Evolutionary conservation across 352 stramenopile species (phyloP).

Genomic region (Phytophthora podocarpi): DNA sequence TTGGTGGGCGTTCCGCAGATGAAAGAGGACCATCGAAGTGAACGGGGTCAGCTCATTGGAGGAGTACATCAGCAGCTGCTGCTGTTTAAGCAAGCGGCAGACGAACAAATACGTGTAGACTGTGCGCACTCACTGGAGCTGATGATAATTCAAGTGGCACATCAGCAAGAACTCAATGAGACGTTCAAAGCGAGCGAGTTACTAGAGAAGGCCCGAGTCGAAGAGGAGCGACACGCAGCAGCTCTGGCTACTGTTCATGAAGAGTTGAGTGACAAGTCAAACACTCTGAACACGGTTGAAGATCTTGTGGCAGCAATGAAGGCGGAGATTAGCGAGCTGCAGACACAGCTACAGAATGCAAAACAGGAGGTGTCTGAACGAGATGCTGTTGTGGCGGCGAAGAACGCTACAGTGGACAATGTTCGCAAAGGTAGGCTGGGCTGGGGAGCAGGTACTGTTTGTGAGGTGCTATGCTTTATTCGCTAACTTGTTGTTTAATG

Average conservation of each 20-base stretch:
- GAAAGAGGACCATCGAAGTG: not conserved
- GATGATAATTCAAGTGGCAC: conserved; percentile 15
- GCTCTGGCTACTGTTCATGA: conserved; percentile 1
- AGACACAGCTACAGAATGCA: conserved; percentile 17
- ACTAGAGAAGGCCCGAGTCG: conserved; percentile 14
- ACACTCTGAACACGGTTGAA: conserved; percentile 4
- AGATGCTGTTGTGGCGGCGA: conserved; percentile 35
- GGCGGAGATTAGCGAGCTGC: conserved; percentile 12
- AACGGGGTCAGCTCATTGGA: too few relatives aligned
- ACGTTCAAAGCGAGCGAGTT: conserved; percentile 35
- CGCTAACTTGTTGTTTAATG: too few relatives aligned
- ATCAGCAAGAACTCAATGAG: conserved; percentile 18
- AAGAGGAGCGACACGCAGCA: conserved; percentile 16
- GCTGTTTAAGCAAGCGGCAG: conserved; percentile 11
- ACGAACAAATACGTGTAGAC: conserved; percentile 19
- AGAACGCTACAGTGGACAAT: conserved; percentile 55
- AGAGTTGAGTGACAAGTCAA: conserved; percentile 15
- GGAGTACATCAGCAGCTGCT: conserved; percentile 3
- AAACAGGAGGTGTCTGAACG: conserved; percentile 28
- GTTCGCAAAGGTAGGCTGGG: conserved; percentile 47
- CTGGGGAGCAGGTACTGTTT: too few relatives aligned
- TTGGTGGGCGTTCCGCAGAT: not conserved
- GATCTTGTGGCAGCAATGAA: conserved; percentile 1
- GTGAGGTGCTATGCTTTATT: too few relatives aligned
- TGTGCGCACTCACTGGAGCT: conserved; percentile 26